phyloP scores from a whole-genome alignment of 768 basidiomycete genomes.

The Phanerodontia chrysosporium region DNA sequence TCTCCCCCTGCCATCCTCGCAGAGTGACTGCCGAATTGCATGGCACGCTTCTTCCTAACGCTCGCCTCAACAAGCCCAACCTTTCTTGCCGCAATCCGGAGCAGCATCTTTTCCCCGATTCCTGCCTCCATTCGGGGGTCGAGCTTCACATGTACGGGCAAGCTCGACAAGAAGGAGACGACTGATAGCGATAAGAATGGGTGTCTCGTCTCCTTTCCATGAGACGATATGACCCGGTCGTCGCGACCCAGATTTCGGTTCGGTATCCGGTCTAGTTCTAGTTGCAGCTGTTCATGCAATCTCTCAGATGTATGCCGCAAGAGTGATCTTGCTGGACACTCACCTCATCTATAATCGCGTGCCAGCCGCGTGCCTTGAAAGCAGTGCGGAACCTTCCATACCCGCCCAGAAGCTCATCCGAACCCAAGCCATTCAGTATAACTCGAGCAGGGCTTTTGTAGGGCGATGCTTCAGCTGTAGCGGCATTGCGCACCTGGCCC shows the following conservation, averaged over 20 bases:
- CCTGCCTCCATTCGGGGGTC: conserved; percentile 75
- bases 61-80: conserved; percentile 78
- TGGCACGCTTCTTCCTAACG: conserved; percentile 81
- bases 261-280: conserved; percentile 85
- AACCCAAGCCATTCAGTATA: conserved; percentile 85
- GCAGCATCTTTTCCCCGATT: conserved; percentile 83
- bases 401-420: conserved; percentile 93
- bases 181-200: conserved; percentile 84
- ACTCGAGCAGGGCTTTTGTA: conserved; percentile 80
- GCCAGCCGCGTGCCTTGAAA: conserved; percentile 66
- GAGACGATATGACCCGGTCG: conserved; percentile 87
- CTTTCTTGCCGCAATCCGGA: conserved; percentile 66
- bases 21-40: conserved; percentile 94
- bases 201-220: conserved; percentile 89
- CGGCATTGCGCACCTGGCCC: conserved; percentile 48
- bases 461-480: conserved; percentile 33
- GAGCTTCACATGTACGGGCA: conserved; percentile 80
- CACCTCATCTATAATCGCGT: conserved; percentile 78
- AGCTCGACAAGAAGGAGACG: conserved; percentile 67
- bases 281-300: conserved; percentile 75
- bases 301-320: too few species aligned
- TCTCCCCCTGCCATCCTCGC: conserved; percentile 74
- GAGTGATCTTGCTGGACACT: conserved; percentile 1
- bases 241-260: conserved; percentile 89
- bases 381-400: conserved; percentile 86